phyloP scores from a whole-genome alignment of 768 basidiomycete genomes.

The Phylloporus rhodoxanthus region DNA sequence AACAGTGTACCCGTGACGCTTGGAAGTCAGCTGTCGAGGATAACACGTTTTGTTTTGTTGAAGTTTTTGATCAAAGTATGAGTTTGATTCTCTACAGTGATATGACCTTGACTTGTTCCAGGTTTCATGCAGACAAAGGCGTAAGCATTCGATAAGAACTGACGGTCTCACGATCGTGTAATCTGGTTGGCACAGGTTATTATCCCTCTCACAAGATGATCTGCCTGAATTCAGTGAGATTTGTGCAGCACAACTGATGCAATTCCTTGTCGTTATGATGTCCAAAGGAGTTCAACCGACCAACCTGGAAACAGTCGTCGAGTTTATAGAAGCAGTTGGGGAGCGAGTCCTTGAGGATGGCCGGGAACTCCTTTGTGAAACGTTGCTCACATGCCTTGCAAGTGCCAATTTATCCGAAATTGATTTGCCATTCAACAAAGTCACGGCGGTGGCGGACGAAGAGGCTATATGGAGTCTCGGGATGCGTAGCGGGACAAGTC shows the following conservation, averaged over 20 bases:
- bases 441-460: slow-evolving; percentile 18
- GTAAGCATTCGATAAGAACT: slow-evolving; percentile 9
- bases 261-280: slow-evolving; percentile 22
- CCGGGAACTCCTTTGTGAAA: slow-evolving; percentile 27
- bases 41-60: slow-evolving; percentile 4
- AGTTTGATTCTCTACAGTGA: not conserved
- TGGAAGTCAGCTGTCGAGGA: slow-evolving; percentile 20
- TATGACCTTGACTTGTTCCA: slow-evolving; percentile 7
- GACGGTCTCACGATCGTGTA: not conserved
- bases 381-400: slow-evolving; percentile 34
- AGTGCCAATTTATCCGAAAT: slow-evolving; percentile 13
- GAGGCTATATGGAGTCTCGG: slow-evolving; percentile 37
- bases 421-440: slow-evolving; percentile 6
- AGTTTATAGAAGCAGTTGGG: slow-evolving; percentile 13
- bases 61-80: slow-evolving; percentile 18
- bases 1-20: slow-evolving; percentile 13
- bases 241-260: slow-evolving; percentile 18
- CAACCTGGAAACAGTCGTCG: slow-evolving; percentile 1
- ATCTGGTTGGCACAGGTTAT: slow-evolving; percentile 8
- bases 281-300: slow-evolving; percentile 13
- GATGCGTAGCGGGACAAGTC: slow-evolving; percentile 25
- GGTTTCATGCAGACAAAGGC: slow-evolving; percentile 10
- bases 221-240: slow-evolving; percentile 3
- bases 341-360: slow-evolving; percentile 12
- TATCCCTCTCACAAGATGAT: slow-evolving; percentile 8